Evolutionary conservation across 306 rosid species (phyloP), one percentile per base, ranked within the genome.

Genomic region (Spatholobus suberectus): DNA sequence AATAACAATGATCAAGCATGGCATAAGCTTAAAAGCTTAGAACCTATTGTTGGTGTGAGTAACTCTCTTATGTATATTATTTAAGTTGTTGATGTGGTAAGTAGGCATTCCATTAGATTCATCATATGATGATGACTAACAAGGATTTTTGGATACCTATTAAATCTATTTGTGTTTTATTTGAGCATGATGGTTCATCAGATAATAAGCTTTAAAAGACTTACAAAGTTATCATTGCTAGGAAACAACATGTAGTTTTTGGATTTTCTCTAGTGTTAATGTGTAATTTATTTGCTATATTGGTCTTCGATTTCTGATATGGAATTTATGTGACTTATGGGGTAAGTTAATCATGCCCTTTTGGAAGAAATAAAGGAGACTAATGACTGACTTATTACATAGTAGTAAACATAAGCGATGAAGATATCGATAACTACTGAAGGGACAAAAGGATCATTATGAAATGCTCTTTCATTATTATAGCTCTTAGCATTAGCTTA

Each of bases 391-490:
- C 99, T 96, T 62, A 92, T 96, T 24, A 96, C 90, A 92, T 96
- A 2, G 91, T 92, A 47, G 96, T 96, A 21, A 92, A 88, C 59
- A 86, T 92, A 40, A 92, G 93, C 74, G 86, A 91, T 43, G 97
- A 92, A 86, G 93, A 89, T 54, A 91, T 86, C 70, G 97, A 91
- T 90, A 76, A 87, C 93, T 65, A 81, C 88, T 70, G 95, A 89
- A 76, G 90, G 90, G 34, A 86, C 90, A 32, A 94, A 93, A 73
- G 99, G 74, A 92, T 92, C 13, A 35, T 96, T 75, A 94, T 96
- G 80, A 96, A 91, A 85, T 96, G 97, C 84, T 93, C 96, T 85
- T 93, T 85, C 85, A 88, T 58, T 88, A 94, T 97, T n/a, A 93
- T 93, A 82, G 97, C 99, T 67, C 94, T 96, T 78, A 90, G 99